phyloP scores from a whole-genome alignment of 345 rosid species.

The Adansonia digitata region DNA sequence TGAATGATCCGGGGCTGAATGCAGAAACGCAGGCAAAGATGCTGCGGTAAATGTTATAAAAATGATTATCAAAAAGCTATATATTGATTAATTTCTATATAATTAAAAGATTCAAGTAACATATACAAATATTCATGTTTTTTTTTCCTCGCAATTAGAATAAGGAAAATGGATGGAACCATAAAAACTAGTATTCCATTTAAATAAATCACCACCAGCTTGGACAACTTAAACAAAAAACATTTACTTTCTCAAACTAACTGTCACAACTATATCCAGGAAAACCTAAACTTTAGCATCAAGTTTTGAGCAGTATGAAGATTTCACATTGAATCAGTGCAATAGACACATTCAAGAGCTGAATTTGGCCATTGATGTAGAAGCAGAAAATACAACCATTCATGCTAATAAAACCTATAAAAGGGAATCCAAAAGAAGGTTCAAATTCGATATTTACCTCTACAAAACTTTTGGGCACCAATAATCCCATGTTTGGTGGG shows the following conservation, averaged over 20 bases:
- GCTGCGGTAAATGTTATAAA: constrained; percentile 27
- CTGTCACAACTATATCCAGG: not conserved
- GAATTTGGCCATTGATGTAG: not conserved
- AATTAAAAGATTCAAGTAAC: not conserved
- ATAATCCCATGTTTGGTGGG: constrained; percentile 17
- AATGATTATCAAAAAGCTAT: constrained; percentile 9
- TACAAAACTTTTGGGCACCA: constrained; percentile 16
- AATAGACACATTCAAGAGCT: not conserved
- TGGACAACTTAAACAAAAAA: not conserved
- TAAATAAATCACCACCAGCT: not conserved
- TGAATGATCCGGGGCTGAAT: constrained; percentile 25
- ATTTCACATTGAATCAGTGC: not conserved
- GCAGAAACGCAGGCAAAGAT: constrained; percentile 27
- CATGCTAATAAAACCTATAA: not conserved
- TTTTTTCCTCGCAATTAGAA: not conserved
- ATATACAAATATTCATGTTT: not conserved
- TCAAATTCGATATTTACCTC: constrained; percentile 17
- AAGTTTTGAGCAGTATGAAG: not conserved
- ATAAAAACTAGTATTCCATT: not conserved
- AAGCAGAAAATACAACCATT: not conserved
- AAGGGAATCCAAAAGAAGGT: not conserved
- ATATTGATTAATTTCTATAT: not conserved
- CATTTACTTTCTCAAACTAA: not conserved
- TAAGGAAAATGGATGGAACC: not conserved
- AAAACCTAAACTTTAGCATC: constrained; percentile 1